Percentiles rank a stretch among this genome's conserved stretches.
Conservation (phyloP, 2,329 filamentous ascomycete species). For the Penicillium palitans region DNA sequence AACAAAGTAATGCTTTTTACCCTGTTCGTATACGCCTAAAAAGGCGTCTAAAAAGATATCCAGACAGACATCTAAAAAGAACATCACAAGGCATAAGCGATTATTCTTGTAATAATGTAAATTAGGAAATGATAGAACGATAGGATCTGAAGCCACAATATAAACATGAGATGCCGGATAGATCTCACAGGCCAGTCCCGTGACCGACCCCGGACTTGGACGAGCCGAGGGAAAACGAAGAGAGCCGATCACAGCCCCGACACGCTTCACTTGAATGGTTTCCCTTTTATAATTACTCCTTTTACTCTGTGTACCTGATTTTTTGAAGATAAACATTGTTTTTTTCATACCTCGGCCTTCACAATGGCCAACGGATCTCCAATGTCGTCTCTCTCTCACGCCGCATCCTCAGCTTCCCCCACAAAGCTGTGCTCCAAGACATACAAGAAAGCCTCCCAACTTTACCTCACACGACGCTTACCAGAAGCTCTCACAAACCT, state of each 20-base stretch:
- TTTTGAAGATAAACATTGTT: neutral
- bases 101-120: no score
- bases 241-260: constrained; percentile 23
- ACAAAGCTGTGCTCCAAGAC: constrained; percentile 72
- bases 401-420: constrained; percentile 67
- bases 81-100: no score
- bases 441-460: constrained; percentile 89
- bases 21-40: no score
- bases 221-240: constrained; percentile 38
- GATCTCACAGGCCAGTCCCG: constrained; percentile 26
- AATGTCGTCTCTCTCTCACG: constrained; percentile 52
- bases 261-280: neutral
- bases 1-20: no score
- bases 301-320: neutral
- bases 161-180: neutral
- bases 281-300: neutral
- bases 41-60: no score
- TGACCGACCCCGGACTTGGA: constrained; percentile 37
- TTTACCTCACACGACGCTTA: constrained; percentile 90
- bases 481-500: constrained; percentile 86
- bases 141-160: neutral
- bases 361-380: constrained; percentile 34
- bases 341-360: neutral
- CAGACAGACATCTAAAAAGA: no score
- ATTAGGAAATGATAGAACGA: neutral